These are phyloP conservation scores for Xylariaceae sp. DNA, from an alignment of 2,329 filamentous ascomycete species.

Conservation along the genomic window DNA sequence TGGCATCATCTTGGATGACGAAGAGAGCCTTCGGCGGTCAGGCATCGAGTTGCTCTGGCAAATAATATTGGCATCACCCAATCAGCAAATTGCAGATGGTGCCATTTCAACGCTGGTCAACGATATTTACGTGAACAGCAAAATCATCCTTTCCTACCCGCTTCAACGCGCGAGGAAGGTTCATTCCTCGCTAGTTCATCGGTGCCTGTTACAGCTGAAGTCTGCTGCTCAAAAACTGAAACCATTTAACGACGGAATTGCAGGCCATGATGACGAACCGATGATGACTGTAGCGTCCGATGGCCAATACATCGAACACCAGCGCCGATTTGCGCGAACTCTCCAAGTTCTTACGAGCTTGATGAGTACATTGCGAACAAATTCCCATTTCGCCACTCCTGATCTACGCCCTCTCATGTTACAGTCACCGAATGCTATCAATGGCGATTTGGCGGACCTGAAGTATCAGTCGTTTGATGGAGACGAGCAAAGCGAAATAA, in stretches of 20 bases:
- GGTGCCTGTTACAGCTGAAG: slow-evolving; percentile 68
- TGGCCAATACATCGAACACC: slow-evolving; percentile 48
- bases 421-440: slow-evolving; percentile 47
- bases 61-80: slow-evolving; percentile 66
- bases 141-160: slow-evolving; percentile 47
- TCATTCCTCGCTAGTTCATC: slow-evolving; percentile 67
- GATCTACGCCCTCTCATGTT: slow-evolving; percentile 53
- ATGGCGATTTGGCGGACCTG: slow-evolving; percentile 62
- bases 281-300: slow-evolving; percentile 51
- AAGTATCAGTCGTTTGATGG: slow-evolving; percentile 72
- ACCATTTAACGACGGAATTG: slow-evolving; percentile 40
- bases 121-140: slow-evolving; percentile 63
- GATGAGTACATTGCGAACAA: slow-evolving; percentile 59
- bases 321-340: slow-evolving; percentile 64
- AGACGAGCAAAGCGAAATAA: slow-evolving; percentile 54
- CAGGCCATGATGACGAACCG: slow-evolving; percentile 46
- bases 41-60: slow-evolving; percentile 75
- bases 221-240: slow-evolving; percentile 58
- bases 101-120: slow-evolving; percentile 67
- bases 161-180: slow-evolving; percentile 49
- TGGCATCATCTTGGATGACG: slow-evolving; percentile 48
- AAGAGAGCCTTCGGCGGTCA: slow-evolving; percentile 48
- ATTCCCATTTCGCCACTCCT: slow-evolving; percentile 56
- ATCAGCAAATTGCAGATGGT: slow-evolving; percentile 59
- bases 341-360: slow-evolving; percentile 65